Conservation (phyloP, 2,329 filamentous ascomycete species). For the Leptographium galeiforme region DNA sequence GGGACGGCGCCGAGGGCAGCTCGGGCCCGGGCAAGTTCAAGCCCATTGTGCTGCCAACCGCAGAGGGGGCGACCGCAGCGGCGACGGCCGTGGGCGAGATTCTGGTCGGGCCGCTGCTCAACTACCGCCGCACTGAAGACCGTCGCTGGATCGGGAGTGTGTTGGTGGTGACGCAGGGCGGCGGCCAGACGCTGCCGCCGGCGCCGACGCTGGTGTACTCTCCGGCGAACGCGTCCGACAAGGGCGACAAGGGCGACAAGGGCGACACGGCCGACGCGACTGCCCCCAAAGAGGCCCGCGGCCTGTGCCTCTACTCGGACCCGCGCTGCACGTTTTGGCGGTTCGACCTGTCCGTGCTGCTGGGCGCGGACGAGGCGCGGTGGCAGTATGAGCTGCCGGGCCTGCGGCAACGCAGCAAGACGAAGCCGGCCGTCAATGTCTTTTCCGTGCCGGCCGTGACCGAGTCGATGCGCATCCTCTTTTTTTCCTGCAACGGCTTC, state of each 20-base stretch:
- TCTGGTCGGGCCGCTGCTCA: conserved; percentile 60
- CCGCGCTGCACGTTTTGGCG: conserved; percentile 76
- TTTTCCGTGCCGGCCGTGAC: conserved; percentile 78
- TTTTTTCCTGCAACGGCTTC: conserved; percentile 96
- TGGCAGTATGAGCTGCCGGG: conserved; percentile 68
- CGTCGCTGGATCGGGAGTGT: conserved; percentile 73
- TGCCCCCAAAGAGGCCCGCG: conserved; percentile 26
- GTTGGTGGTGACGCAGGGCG: conserved; percentile 65
- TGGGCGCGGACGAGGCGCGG: conserved; percentile 54
- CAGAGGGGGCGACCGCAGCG: neutral
- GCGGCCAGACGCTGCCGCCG: conserved; percentile 42
- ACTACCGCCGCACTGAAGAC: conserved; percentile 62
- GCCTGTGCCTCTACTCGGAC: conserved; percentile 52
- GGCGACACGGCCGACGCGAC: conserved; percentile 15
- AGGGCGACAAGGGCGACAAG: no score
- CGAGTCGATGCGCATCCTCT: conserved; percentile 96
- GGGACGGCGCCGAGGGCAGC: neutral
- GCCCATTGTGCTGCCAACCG: conserved; percentile 7
- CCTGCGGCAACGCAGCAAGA: conserved; percentile 38
- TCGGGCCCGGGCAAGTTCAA: conserved; percentile 1
- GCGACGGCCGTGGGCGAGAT: conserved; percentile 29
- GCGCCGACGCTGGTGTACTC: conserved; percentile 47
- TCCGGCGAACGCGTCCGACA: conserved; percentile 17
- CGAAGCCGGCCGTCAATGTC: conserved; percentile 44
- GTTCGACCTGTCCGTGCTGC: conserved; percentile 69